Evolutionary conservation across 2,329 filamentous ascomycete species (phyloP).

Genomic region (Fusarium sp.): DNA sequence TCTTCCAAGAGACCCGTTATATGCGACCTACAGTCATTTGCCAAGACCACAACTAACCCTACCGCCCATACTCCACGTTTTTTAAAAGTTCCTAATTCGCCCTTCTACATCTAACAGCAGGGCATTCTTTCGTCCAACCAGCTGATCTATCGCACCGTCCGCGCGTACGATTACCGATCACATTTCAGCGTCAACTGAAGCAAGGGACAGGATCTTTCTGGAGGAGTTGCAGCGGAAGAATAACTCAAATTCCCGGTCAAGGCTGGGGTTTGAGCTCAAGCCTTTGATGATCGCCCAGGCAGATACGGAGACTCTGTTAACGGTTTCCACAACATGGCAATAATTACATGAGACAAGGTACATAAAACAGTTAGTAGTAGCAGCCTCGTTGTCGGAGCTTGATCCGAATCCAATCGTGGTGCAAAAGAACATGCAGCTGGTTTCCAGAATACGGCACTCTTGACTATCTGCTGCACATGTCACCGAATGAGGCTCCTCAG

Average conservation of each 20-base stretch:
- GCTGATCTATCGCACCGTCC: conserved; percentile 29
- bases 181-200: conserved; percentile 10
- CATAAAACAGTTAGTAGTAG: conserved; percentile 4
- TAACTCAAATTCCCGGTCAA: conserved; percentile 8
- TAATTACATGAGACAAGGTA: neutral
- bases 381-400: conserved; percentile 21
- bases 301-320: neutral
- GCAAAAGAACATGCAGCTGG: neutral
- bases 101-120: conserved; percentile 26
- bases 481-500: conserved; percentile 1
- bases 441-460: neutral
- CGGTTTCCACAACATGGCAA: conserved; percentile 1
- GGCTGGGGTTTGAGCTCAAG: conserved; percentile 23
- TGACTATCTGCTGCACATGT: neutral
- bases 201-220: neutral
- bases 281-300: neutral
- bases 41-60: conserved; percentile 41
- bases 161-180: conserved; percentile 34
- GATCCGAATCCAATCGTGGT: conserved; percentile 6
- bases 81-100: conserved; percentile 28
- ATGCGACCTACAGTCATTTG: conserved; percentile 1
- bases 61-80: conserved; percentile 34
- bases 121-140: conserved; percentile 24
- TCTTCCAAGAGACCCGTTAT: conserved; percentile 13
- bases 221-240: neutral